Percentiles rank a stretch among this genome's conserved stretches.
phyloP scores from a whole-genome alignment of 306 rosid species.

The Quercus bicolor region DNA sequence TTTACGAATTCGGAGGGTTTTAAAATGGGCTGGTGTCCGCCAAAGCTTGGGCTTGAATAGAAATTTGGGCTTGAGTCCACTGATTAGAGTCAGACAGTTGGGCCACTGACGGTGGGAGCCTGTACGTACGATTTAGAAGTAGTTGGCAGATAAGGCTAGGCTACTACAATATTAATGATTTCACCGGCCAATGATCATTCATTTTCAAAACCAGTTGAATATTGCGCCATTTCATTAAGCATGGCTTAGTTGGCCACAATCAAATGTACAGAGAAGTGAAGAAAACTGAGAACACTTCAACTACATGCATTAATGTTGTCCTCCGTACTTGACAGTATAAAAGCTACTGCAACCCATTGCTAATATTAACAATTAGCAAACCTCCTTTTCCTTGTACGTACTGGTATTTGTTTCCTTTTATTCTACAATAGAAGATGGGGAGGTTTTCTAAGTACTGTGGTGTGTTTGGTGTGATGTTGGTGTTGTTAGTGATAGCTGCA shows the following conservation, averaged over 20 bases:
- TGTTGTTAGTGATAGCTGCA: too few relatives aligned
- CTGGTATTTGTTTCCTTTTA: too few relatives aligned
- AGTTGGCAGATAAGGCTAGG: slow-evolving; percentile 40
- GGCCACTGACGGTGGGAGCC: too few relatives aligned
- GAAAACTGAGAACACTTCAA: slow-evolving; percentile 16
- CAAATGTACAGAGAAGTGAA: neutral
- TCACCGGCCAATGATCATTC: slow-evolving; percentile 27
- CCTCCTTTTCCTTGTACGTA: neutral
- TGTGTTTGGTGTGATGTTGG: too few relatives aligned
- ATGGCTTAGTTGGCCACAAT: neutral
- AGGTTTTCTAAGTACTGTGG: too few relatives aligned
- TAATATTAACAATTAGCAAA: slow-evolving; percentile 3
- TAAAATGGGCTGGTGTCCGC: too few relatives aligned
- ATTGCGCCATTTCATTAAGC: slow-evolving; percentile 17
- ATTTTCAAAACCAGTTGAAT: slow-evolving; percentile 43
- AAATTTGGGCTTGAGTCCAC: too few relatives aligned
- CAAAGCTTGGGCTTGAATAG: too few relatives aligned
- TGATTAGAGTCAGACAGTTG: too few relatives aligned
- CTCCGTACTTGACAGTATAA: slow-evolving; percentile 33
- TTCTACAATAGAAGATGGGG: too few relatives aligned
- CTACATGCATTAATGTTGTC: slow-evolving; percentile 41
- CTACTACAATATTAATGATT: slow-evolving; percentile 25
- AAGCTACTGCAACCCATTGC: slow-evolving; percentile 9
- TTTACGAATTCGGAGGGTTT: too few relatives aligned
- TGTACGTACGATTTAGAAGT: slow-evolving; percentile 4